These are phyloP conservation scores for Glarea lozoyensis DNA, from an alignment of 495 filamentous ascomycete species.

Conservation along the genomic window DNA sequence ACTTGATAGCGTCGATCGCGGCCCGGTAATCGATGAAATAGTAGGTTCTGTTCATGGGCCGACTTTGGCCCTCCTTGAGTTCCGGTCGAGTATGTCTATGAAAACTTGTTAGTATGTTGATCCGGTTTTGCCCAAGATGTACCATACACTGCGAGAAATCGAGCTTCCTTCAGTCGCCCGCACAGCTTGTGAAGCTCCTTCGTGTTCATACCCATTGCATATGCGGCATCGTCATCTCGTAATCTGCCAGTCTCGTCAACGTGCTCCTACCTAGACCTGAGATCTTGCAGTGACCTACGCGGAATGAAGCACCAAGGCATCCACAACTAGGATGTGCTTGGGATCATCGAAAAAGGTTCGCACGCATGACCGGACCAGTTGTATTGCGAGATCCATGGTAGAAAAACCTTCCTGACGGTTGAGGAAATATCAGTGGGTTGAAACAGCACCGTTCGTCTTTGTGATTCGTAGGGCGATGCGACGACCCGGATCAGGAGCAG, in stretches of 20 bases:
- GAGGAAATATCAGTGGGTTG: too few species aligned
- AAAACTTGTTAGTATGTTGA: not conserved
- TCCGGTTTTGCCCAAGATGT: not conserved
- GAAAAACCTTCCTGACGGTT: too few species aligned
- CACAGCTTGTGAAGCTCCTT: constrained; percentile 87
- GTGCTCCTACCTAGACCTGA: constrained; percentile 2
- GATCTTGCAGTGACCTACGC: constrained; percentile 45
- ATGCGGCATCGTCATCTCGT: constrained; percentile 78
- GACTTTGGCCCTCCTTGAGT: constrained; percentile 66
- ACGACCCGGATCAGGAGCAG: too few species aligned
- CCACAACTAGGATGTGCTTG: constrained; percentile 78
- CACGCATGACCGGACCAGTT: constrained; percentile 77
- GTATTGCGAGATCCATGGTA: constrained; percentile 76
- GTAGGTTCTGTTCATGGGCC: constrained; percentile 77
- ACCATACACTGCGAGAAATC: constrained; percentile 70
- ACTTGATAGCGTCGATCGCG: constrained; percentile 95
- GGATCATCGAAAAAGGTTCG: constrained; percentile 93
- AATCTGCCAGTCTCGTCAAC: constrained; percentile 42
- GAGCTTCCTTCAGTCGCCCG: constrained; percentile 73
- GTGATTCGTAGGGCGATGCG: too few species aligned
- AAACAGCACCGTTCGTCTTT: too few species aligned
- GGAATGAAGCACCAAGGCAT: constrained; percentile 87
- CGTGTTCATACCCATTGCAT: constrained; percentile 73
- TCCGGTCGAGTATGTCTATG: constrained; percentile 70
- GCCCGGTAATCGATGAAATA: constrained; percentile 95